These are phyloP conservation scores for Talaromyces sp. DNA, from an alignment of 2,329 filamentous ascomycete genomes.

Conservation along the genomic window DNA sequence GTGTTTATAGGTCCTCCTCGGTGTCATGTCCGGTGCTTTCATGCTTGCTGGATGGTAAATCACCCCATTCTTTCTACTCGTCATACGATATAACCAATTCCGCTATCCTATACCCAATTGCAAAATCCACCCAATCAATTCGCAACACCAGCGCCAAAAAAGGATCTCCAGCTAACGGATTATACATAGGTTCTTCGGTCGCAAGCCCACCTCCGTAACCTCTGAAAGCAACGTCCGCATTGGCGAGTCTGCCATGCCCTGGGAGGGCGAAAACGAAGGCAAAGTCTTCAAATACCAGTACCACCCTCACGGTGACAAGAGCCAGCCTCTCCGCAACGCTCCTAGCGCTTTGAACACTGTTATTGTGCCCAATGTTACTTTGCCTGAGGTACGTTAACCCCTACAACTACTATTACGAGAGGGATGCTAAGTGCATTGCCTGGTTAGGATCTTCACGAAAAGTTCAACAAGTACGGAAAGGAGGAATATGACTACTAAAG, in stretches of 20 bases:
- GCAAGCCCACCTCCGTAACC: slow-evolving; percentile 77
- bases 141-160: background rate
- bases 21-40: slow-evolving; percentile 85
- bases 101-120: background rate
- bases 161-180: background rate
- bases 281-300: slow-evolving; percentile 72
- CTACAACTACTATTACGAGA: too few relatives aligned
- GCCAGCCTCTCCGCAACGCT: slow-evolving; percentile 74
- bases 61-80: slow-evolving; percentile 14
- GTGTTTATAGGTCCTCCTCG: slow-evolving; percentile 70
- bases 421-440: background rate
- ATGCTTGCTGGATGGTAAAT: slow-evolving; percentile 73
- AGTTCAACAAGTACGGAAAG: slow-evolving; percentile 99
- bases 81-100: slow-evolving; percentile 29
- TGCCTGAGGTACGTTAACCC: slow-evolving; percentile 68
- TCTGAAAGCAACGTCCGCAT: slow-evolving; percentile 77
- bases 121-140: background rate
- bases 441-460: slow-evolving; percentile 78
- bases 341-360: slow-evolving; percentile 94
- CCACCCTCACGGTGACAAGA: slow-evolving; percentile 80
- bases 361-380: slow-evolving; percentile 86
- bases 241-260: slow-evolving; percentile 78
- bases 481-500: slow-evolving; percentile 65
- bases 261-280: slow-evolving; percentile 68
- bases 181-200: slow-evolving; percentile 56